These are phyloP conservation scores for Graphiopsis chlorocephala DNA, from an alignment of 2,329 filamentous ascomycete species.

Conservation along the genomic window DNA sequence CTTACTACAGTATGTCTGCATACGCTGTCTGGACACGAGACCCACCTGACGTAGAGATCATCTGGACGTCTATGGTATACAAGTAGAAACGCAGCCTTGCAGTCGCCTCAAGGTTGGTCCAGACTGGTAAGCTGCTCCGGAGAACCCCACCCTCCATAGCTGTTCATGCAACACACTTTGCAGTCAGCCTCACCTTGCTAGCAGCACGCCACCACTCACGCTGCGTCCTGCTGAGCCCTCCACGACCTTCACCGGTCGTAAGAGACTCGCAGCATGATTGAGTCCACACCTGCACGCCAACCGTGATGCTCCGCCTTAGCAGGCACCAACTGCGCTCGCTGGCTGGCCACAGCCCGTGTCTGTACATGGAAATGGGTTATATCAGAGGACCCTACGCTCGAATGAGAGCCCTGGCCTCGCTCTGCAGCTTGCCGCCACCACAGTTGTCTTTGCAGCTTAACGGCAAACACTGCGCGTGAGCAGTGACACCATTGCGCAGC, in stretches of 20 bases:
- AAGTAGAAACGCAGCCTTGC: not conserved
- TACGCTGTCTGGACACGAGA: not conserved
- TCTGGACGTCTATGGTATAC: not conserved
- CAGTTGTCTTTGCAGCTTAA: not conserved
- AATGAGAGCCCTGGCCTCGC: not conserved
- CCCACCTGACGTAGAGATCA: not conserved
- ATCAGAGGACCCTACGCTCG: not conserved
- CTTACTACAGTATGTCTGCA: not conserved
- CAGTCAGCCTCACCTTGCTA: slow-evolving; percentile 12
- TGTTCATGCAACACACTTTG: slow-evolving; percentile 1
- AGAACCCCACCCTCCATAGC: slow-evolving; percentile 3
- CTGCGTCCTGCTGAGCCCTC: not conserved
- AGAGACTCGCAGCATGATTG: not conserved
- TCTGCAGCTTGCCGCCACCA: slow-evolving; percentile 6
- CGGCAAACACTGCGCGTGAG: not conserved
- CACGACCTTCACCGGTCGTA: slow-evolving; percentile 5
- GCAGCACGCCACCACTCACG: slow-evolving; percentile 12
- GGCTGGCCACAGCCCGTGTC: not conserved
- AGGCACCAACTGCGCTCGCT: not conserved
- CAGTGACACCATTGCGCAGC: slow-evolving; percentile 5
- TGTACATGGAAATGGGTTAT: not conserved
- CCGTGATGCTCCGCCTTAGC: not conserved
- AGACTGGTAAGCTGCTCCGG: not conserved
- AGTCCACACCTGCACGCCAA: not conserved
- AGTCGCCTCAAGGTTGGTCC: not conserved